Evolutionary conservation across 2,329 filamentous ascomycete species (phyloP), one percentile per base, ranked within the genome.

Genomic region (Fusarium sp.): DNA sequence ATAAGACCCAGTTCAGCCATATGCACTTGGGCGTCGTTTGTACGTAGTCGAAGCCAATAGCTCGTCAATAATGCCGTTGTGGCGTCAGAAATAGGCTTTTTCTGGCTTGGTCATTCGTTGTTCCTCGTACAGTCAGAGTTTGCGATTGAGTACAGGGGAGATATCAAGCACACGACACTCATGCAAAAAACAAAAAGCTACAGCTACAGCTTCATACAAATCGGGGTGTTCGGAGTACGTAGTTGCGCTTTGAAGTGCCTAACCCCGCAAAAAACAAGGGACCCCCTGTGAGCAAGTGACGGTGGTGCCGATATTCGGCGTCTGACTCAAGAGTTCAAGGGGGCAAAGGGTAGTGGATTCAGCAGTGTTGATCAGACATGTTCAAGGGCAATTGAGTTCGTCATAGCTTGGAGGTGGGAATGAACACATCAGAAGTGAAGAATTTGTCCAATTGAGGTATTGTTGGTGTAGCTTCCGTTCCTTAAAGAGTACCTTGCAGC

Each of bases 211-310:
- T 31, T 39, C 44, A 25, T 37, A 14, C 28, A 23, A 26, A 51
- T 26, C n/a, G 13, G 23, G 49, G 49, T 19, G 41, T 42, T 52
- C 23, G 23, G 49, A 28, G 21, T 26, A 52, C 49, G 21, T 34
- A 52, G 10, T 19, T 49, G 30, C 28, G 31, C 13, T 41, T 56
- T 49, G 18, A 18, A 21, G 45, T 28, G 34, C 54, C 54, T 52
- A 58, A 58, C 54, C 54, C 54, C 54, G 54, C 54, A 58, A 58
- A 58, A 18, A 42, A 25, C 54, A 52, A 58, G 54, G 54, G 31
- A 18, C 45, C 54, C 54, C 54, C 26, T 58, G 54, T 30, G 54
- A 42, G 18, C 19, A 10, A 57, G 54, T 57, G 54, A 39, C 41
- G 19, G 12, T 31, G 45, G 16, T 30, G 54, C 45, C 54, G 54